Evolutionary conservation across 148 eudicot species (phyloP), one percentile per base, ranked within the genome.

Genomic region (Talinum fruticosum): DNA sequence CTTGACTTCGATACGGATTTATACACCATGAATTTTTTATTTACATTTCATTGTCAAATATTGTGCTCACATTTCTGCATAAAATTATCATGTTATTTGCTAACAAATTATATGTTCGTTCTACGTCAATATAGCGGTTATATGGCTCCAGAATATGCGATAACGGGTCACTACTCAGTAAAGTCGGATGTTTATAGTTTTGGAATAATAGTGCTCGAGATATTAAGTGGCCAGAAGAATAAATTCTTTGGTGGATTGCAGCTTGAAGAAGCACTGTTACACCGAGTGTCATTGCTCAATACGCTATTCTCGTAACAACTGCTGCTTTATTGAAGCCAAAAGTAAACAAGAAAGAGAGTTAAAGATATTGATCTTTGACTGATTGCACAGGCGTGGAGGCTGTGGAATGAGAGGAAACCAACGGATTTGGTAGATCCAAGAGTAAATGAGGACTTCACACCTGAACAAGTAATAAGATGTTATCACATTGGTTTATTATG

Each of bases 61-160:
- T 19, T 35, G 14, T 19, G 71, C 41, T 6, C 5, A 67, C 19
- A 23, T 34, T 35, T 18, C 8, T 35, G 71, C 70, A 32, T 66
- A 33, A 33, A 33, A 66, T 66, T 4, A 15, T 34, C 70, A 33
- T 66, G 4, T 16, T 41, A 72, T 14, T 38, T 38, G 30, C 28
- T 37, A 38, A 69, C 49, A 13, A 69, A 1, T 33, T 23, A 5
- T 8, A 36, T 45, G 5, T 15, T 19, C 12, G 47, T 8, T 41
- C 1, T 2, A 13, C 37, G 2, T 62, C 10, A 36, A 72, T 54
- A 29, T 75, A 82, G 82, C 28, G 83, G 86, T 26, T 80, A 83
- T 35, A 83, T 83, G 86, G 80, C 83, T 51, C 85, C 83, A 29
- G 78, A 83, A 26, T 83, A 83, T 38, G 85, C 83, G 37, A 79